phyloP scores from a whole-genome alignment of 257 asterid genomes.

The Lycium ferocissimum region DNA sequence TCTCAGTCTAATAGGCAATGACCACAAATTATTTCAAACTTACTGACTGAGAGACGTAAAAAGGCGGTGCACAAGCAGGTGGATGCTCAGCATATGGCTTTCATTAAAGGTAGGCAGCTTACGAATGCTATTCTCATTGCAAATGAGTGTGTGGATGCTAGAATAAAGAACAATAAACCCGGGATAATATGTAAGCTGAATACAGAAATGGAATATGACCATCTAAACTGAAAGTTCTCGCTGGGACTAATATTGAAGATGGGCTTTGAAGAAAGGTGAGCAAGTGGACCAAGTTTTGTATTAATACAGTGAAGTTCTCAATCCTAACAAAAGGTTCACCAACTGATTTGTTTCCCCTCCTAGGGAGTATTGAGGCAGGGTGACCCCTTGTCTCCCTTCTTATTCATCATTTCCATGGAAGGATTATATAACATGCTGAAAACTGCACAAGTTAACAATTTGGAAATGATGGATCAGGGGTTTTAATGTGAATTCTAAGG shows the following conservation, averaged over 20 bases:
- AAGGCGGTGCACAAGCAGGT: background rate
- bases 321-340: background rate
- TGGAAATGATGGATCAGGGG: too few relatives aligned
- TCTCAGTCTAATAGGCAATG: background rate
- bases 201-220: background rate
- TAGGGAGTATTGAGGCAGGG: background rate
- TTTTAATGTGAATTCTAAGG: background rate
- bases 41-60: background rate
- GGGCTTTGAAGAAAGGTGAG: background rate
- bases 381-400: background rate
- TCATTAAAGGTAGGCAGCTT: background rate
- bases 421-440: background rate
- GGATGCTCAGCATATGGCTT: background rate
- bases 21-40: background rate
- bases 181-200: background rate
- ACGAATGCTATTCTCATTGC: background rate
- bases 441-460: background rate
- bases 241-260: background rate
- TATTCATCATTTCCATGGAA: background rate
- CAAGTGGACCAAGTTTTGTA: background rate
- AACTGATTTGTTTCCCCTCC: background rate
- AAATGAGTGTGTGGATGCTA: background rate
- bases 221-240: background rate
- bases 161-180: background rate
- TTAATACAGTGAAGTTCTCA: background rate